phyloP scores from a whole-genome alignment of 257 asterid genomes.

The Nyctanthes arbortristis region DNA sequence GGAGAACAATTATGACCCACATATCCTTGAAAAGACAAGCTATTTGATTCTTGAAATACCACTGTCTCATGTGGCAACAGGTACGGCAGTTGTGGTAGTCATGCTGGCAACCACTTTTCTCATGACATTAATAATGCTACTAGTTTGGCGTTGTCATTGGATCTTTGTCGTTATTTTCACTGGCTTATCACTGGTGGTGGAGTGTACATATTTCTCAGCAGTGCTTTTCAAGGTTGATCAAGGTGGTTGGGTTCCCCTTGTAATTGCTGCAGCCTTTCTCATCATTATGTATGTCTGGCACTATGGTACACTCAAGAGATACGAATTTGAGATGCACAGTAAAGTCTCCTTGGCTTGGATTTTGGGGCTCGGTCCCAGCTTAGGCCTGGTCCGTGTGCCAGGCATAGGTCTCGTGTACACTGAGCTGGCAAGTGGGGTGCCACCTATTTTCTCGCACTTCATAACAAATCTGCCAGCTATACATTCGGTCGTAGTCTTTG shows the following conservation, averaged over 20 bases:
- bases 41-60: background rate
- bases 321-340: conserved; percentile 94
- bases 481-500: conserved; percentile 83
- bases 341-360: conserved; percentile 97
- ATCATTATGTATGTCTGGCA: conserved; percentile 95
- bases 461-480: conserved; percentile 89
- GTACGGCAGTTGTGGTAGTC: conserved; percentile 93
- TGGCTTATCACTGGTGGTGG: conserved; percentile 64
- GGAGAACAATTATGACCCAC: background rate
- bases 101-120: conserved; percentile 94
- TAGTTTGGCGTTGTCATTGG: conserved; percentile 99
- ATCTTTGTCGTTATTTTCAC: conserved; percentile 73
- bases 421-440: conserved; percentile 96
- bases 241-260: conserved; percentile 99
- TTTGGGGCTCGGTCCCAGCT: conserved; percentile 91
- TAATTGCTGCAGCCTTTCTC: conserved; percentile 80
- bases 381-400: conserved; percentile 96
- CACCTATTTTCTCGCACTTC: conserved; percentile 93
- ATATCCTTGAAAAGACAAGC: background rate
- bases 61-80: conserved; percentile 39
- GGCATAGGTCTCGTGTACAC: conserved; percentile 97
- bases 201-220: conserved; percentile 83
- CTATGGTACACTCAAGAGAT: conserved; percentile 79
- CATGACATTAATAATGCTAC: conserved; percentile 82
- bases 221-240: conserved; percentile 83